A percentile compares a stretch with the other conserved stretches of the same genome.
These are phyloP conservation scores for Fusarium sp. DNA, from an alignment of 2,329 filamentous ascomycete genomes.

Conservation along the genomic window DNA sequence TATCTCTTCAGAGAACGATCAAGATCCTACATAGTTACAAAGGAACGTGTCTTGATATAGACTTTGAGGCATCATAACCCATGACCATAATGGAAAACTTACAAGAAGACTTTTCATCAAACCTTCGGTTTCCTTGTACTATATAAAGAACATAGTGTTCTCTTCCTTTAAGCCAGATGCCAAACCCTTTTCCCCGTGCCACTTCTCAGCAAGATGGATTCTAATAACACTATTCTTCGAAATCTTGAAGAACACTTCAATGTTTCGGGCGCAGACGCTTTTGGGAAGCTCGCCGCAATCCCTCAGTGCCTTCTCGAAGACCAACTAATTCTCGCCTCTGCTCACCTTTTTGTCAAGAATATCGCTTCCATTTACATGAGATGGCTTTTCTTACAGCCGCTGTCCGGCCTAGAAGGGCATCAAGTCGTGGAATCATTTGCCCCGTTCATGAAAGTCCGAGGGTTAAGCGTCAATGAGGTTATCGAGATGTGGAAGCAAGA, in stretches of 20 bases:
- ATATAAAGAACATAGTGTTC: background rate
- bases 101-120: background rate
- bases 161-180: background rate
- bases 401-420: background rate
- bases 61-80: background rate
- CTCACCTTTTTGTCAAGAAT: background rate
- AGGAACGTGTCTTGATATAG: fast-evolving
- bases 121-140: background rate
- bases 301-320: background rate
- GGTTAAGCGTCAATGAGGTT: background rate
- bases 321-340: background rate
- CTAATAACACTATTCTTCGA: background rate
- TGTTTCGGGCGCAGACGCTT: background rate
- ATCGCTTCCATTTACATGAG: background rate
- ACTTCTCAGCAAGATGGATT: background rate
- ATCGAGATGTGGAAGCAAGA: background rate
- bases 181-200: no score
- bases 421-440: background rate
- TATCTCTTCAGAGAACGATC: background rate
- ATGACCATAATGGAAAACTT: background rate
- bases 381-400: background rate
- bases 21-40: background rate
- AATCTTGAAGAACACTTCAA: background rate
- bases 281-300: background rate
- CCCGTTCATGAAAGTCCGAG: background rate